Conservation (phyloP, 2,329 filamentous ascomycete genomes). For the Colletotrichum sp. region DNA sequence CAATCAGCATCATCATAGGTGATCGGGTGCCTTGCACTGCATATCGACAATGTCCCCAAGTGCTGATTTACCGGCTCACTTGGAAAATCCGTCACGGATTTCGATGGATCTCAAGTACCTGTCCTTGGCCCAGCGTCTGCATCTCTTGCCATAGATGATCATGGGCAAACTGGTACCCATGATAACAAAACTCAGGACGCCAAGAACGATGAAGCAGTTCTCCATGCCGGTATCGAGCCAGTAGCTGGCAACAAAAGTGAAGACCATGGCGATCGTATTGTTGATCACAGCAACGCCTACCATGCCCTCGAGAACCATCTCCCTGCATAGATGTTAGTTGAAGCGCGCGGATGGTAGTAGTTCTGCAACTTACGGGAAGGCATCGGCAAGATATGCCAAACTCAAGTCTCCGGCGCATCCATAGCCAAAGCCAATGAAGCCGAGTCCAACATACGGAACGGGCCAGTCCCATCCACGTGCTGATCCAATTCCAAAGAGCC, state of each 20-base stretch:
- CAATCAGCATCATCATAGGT: background rate
- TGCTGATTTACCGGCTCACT: background rate
- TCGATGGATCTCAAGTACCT: conserved; percentile 52
- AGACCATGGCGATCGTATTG: conserved; percentile 58
- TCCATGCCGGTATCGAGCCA: conserved; percentile 53
- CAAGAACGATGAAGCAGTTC: conserved; percentile 57
- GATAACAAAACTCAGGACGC: conserved; percentile 54
- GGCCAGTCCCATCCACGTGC: conserved; percentile 57
- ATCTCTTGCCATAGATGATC: conserved; percentile 58
- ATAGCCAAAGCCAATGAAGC: conserved; percentile 64
- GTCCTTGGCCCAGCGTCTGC: conserved; percentile 50
- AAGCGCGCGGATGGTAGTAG: fast-evolving
- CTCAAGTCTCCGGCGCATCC: conserved; percentile 62
- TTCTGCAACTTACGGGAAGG: conserved; percentile 42
- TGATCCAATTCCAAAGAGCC: conserved; percentile 58
- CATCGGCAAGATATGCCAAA: conserved; percentile 60
- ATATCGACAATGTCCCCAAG: background rate
- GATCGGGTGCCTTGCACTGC: background rate
- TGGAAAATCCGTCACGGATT: conserved; percentile 45
- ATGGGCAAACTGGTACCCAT: conserved; percentile 57
- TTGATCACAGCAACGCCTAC: conserved; percentile 63
- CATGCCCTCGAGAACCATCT: conserved; percentile 64
- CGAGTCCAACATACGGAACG: conserved; percentile 58
- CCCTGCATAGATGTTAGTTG: conserved; percentile 22
- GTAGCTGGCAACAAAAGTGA: conserved; percentile 54